These are phyloP conservation scores for Panicum virgatum DNA, from an alignment of 202 grass and related monocot species.

Conservation along the genomic window DNA sequence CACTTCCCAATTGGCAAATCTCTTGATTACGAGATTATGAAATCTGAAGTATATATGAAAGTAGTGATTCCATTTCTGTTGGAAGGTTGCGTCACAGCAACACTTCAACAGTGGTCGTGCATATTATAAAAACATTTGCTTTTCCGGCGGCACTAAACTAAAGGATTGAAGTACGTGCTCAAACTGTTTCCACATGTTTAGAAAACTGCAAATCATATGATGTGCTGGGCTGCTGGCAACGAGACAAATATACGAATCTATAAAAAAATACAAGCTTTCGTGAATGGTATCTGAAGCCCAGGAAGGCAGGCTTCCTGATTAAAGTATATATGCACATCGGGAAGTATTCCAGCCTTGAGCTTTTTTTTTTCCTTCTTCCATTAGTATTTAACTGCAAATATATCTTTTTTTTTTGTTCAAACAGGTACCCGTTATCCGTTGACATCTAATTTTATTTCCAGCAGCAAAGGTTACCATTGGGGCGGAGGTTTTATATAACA, in stretches of 20 bases:
- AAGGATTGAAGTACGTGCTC: slow-evolving; percentile 33
- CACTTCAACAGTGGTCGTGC: not conserved
- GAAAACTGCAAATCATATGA: not conserved
- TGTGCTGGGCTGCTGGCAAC: slow-evolving; percentile 19
- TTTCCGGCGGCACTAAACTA: slow-evolving; percentile 7
- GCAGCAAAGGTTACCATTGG: not conserved
- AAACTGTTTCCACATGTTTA: slow-evolving; percentile 35
- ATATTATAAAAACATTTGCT: not conserved
- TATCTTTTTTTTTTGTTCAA: not conserved
- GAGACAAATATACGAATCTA: not conserved
- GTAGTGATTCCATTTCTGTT: slow-evolving; percentile 29
- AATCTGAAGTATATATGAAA: not conserved
- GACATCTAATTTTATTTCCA: slow-evolving; percentile 25
- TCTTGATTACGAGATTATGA: slow-evolving; percentile 6
- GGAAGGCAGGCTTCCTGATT: slow-evolving; percentile 1
- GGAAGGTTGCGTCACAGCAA: slow-evolving; percentile 33
- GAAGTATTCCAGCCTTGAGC: not conserved
- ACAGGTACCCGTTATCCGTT: slow-evolving; percentile 14
- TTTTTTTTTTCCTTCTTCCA: not conserved
- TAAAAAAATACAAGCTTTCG: slow-evolving; percentile 28
- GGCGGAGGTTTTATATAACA: not conserved
- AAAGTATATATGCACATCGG: not conserved
- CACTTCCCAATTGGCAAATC: slow-evolving; percentile 15
- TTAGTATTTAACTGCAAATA: not conserved
- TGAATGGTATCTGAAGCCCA: too few relatives aligned